Evolutionary conservation across 2,329 filamentous ascomycete genomes (phyloP), one percentile per base, ranked within the genome.

Genomic region (Colletotrichum zoysiae): DNA sequence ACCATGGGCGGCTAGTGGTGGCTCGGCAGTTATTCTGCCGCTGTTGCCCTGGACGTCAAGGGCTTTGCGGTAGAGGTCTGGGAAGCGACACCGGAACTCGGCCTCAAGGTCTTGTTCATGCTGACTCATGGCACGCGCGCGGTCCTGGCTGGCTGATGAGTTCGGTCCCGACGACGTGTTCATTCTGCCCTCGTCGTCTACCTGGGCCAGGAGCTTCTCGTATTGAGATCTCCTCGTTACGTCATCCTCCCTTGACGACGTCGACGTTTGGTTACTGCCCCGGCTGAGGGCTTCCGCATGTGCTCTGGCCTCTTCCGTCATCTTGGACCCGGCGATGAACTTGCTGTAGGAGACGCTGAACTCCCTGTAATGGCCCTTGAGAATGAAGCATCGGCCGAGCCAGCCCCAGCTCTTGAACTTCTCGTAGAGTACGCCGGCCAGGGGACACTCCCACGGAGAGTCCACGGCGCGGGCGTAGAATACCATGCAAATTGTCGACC

Each of bases 361-460:
- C 73, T 89, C 87, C 58, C 83, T 82, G 75, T 86, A 89, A 65
- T 87, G 86, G 0, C 87, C 87, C 75, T 88, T 88, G 44, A 89
- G 81, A 9, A 89, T 80, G 74, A 89, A 89, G 70, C 82, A 85
- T 51, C 84, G 83, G 2, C 87, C 87, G 0, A 74, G 73, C 87
- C 87, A 89, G 30, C 84, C 85, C 74, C 83, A 81, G 20, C 77
- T 76, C 61, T 79, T 83, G 64, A 89, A 81, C 71, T 86, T 87
- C 50, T 82, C 77, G 26, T 83, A 77, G 2, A 89, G 75, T 0
- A 82, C 78, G 18, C 83, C 82, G 3, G 87, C 86, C 2, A 83
- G 77, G 0, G 86, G 86, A 50, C 86, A 87, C 70, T 88, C 86
- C 82, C 84, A 86, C 0, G 83, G 75, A 58, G 82, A 85, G 65